Conservation (phyloP, 257 asterid genomes). For the Capsicum chinense region DNA sequence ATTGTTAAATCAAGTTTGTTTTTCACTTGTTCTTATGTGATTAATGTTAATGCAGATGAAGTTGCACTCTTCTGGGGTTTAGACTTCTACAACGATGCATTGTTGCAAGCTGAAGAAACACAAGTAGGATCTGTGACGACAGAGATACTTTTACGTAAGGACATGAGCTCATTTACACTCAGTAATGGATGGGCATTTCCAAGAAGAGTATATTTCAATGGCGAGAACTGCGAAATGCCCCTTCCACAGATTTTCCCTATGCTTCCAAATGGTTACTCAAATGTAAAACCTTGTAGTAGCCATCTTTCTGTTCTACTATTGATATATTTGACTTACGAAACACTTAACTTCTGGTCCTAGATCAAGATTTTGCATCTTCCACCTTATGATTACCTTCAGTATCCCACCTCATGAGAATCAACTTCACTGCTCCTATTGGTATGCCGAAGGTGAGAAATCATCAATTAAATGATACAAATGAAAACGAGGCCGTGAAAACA, state of each 20-base stretch:
- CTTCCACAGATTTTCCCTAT: constrained; percentile 63
- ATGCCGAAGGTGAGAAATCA: background rate
- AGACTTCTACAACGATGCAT: constrained; percentile 46
- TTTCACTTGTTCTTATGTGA: background rate
- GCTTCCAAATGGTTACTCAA: constrained; percentile 58
- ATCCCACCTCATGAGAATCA: background rate
- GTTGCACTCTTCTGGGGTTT: constrained; percentile 74
- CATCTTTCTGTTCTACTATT: constrained; percentile 27
- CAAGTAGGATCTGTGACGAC: constrained; percentile 62
- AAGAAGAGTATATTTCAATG: constrained; percentile 67
- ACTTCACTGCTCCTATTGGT: background rate
- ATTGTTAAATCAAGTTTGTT: background rate
- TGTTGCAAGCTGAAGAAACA: constrained; percentile 47
- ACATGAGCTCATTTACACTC: constrained; percentile 55
- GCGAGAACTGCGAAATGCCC: constrained; percentile 76
- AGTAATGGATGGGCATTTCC: constrained; percentile 81
- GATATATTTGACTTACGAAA: constrained; percentile 36
- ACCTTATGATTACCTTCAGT: background rate
- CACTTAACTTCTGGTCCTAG: constrained; percentile 17
- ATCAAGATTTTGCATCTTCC: background rate
- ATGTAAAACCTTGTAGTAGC: background rate
- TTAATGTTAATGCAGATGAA: constrained; percentile 54
- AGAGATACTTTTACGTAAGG: constrained; percentile 62
- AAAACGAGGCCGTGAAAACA: too few relatives aligned
- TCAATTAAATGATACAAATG: background rate